These are phyloP conservation scores for Trametes maxima DNA, from an alignment of 768 basidiomycete genomes.

Conservation along the genomic window DNA sequence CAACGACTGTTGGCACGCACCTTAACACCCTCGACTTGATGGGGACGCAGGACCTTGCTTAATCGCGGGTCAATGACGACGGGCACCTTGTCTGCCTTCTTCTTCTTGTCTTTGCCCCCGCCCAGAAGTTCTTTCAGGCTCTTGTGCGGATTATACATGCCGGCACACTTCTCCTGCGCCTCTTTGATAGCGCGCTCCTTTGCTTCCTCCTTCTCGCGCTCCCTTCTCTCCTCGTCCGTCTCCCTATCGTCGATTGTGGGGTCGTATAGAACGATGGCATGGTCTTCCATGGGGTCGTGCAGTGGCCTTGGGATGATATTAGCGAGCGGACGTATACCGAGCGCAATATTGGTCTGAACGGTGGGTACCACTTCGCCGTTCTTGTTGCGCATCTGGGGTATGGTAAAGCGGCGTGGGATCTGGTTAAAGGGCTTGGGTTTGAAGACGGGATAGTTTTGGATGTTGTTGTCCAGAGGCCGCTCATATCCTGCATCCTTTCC, in stretches of 20 bases:
- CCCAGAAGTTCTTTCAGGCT: conserved; percentile 80
- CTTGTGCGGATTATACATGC: conserved; percentile 90
- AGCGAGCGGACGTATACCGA: conserved; percentile 83
- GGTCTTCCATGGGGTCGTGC: conserved; percentile 97
- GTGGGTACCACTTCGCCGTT: conserved; percentile 63
- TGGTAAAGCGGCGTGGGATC: conserved; percentile 67
- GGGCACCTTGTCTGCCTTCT: conserved; percentile 75
- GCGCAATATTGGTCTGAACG: conserved; percentile 64
- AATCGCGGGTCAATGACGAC: conserved; percentile 95
- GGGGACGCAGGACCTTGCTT: conserved; percentile 86
- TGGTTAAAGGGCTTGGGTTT: conserved; percentile 77
- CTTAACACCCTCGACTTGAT: conserved; percentile 98
- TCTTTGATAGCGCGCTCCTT: conserved; percentile 64
- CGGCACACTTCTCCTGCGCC: conserved; percentile 67
- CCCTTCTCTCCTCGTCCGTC: conserved; percentile 82
- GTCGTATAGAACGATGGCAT: conserved; percentile 96
- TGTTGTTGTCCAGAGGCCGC: conserved; percentile 56
- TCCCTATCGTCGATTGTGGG: conserved; percentile 93
- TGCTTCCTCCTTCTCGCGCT: conserved; percentile 72
- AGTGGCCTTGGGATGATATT: conserved; percentile 87
- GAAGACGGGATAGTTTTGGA: conserved; percentile 77
- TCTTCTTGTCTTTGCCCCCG: conserved; percentile 67
- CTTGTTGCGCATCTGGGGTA: conserved; percentile 79
- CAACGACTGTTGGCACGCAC: conserved; percentile 42
- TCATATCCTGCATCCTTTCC: conserved; percentile 56